These are phyloP conservation scores for Zoysia matrella DNA, from an alignment of 202 grass and related monocot species.

Conservation along the genomic window DNA sequence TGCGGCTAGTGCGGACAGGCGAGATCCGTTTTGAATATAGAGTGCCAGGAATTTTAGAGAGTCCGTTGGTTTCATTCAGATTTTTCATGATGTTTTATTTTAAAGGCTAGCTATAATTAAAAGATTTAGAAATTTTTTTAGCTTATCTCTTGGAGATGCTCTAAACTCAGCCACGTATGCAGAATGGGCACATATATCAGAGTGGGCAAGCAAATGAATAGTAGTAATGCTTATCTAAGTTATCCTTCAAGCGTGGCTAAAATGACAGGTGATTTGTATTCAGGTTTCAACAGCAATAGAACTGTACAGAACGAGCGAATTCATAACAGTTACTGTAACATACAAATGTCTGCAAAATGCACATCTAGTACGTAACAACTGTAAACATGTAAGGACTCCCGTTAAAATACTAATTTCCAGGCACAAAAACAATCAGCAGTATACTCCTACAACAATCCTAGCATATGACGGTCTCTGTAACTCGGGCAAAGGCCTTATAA, in stretches of 20 bases:
- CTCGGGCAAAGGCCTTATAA: slow-evolving; percentile 49
- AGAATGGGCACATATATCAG: not conserved
- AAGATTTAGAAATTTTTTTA: too few relatives aligned
- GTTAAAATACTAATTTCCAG: slow-evolving; percentile 19
- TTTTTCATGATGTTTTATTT: too few relatives aligned
- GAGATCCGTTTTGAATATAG: too few relatives aligned
- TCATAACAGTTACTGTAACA: not conserved
- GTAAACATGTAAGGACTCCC: not conserved
- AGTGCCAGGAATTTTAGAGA: too few relatives aligned
- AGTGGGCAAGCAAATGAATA: not conserved
- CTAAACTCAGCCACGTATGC: not conserved
- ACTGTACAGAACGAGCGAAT: not conserved
- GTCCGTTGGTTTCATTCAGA: too few relatives aligned
- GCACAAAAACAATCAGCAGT: not conserved
- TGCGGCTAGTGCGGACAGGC: too few relatives aligned
- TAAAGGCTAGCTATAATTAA: too few relatives aligned
- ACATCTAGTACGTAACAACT: not conserved
- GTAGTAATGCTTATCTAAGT: too few relatives aligned
- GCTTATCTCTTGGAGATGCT: too few relatives aligned
- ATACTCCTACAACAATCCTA: slow-evolving; percentile 36
- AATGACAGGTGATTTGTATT: not conserved
- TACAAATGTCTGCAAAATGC: slow-evolving; percentile 15
- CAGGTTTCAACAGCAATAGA: not conserved
- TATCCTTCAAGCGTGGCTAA: not conserved
- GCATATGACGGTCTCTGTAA: not conserved